Evolutionary conservation across 139 green algal genomes (phyloP).

Genomic region (Pleodorina starrii): DNA sequence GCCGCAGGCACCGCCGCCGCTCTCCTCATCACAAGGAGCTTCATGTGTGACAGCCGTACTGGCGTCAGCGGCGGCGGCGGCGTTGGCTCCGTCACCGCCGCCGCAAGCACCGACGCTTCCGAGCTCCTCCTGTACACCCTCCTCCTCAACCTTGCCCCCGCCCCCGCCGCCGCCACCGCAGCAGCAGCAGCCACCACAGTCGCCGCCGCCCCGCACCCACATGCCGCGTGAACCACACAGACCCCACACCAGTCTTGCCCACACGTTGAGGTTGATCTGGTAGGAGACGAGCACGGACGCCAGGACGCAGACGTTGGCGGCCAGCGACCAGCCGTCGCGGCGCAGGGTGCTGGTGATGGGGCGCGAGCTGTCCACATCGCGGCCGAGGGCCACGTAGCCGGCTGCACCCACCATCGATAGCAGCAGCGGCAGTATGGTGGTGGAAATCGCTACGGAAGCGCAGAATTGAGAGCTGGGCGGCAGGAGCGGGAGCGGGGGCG

Average conservation of each 20-base stretch:
- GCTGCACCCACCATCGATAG: slow-evolving; percentile 39
- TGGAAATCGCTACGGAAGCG: not conserved
- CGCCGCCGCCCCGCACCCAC: not conserved
- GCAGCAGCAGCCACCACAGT: too few species aligned
- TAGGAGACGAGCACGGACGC: slow-evolving; percentile 59
- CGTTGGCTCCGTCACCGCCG: not conserved
- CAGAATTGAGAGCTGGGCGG: slow-evolving; percentile 15
- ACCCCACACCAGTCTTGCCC: slow-evolving; percentile 53
- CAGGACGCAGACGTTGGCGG: slow-evolving; percentile 59
- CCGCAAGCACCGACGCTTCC: too few species aligned
- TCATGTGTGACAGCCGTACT: too few species aligned
- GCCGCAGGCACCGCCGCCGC: not conserved
- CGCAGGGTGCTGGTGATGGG: slow-evolving; percentile 61
- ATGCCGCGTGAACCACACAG: slow-evolving; percentile 37
- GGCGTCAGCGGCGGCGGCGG: too few species aligned
- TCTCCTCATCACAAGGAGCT: too few species aligned
- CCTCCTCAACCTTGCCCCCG: not conserved
- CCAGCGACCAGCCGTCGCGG: slow-evolving; percentile 50
- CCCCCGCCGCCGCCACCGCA: not conserved
- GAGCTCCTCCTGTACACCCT: not conserved
- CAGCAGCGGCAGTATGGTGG: slow-evolving; percentile 23
- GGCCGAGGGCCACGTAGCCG: slow-evolving; percentile 57
- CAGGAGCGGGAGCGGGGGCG: too few species aligned
- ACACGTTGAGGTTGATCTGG: slow-evolving; percentile 66
- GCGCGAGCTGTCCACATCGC: slow-evolving; percentile 43